phyloP scores from a whole-genome alignment of 2,329 filamentous ascomycete genomes.

The Verticillium klebahnii region DNA sequence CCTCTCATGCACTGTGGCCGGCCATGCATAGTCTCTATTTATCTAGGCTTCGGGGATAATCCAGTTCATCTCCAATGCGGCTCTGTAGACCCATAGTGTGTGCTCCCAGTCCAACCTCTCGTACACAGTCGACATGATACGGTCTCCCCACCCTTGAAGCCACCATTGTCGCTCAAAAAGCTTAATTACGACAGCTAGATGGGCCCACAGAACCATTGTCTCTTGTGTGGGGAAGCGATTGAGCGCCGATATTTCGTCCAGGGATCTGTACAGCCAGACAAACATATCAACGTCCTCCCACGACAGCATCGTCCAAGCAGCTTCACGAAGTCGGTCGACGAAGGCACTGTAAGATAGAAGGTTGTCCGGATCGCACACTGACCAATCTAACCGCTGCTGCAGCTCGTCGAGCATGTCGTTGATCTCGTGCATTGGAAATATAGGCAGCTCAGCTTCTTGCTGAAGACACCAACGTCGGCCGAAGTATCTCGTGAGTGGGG shows the following conservation, averaged over 20 bases:
- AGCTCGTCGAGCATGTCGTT: not conserved
- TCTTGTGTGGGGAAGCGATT: not conserved
- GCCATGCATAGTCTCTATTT: not conserved
- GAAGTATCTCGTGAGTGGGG: constrained; percentile 1
- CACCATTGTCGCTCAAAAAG: constrained; percentile 5
- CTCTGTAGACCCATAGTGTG: constrained; percentile 3
- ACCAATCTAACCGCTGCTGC: not conserved
- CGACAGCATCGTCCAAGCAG: not conserved
- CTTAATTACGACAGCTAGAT: constrained; percentile 4
- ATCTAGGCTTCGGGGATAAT: not conserved
- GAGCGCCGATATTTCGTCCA: constrained; percentile 1
- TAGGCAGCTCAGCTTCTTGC: not conserved
- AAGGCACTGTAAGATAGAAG: not conserved
- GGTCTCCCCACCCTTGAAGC: constrained; percentile 5
- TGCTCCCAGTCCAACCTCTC: constrained; percentile 2
- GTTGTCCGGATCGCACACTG: not conserved
- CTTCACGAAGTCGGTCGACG: constrained; percentile 1
- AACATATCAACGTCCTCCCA: constrained; percentile 5
- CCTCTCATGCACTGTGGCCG: too few relatives aligned
- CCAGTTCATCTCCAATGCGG: constrained; percentile 7
- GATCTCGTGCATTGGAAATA: not conserved
- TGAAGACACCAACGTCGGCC: not conserved
- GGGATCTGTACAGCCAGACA: constrained; percentile 3
- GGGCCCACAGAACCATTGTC: not conserved
- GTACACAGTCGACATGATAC: constrained; percentile 5